Evolutionary conservation across 805 yeast genomes (phyloP).

Genomic region (Cyberlindnera bimundalis): DNA sequence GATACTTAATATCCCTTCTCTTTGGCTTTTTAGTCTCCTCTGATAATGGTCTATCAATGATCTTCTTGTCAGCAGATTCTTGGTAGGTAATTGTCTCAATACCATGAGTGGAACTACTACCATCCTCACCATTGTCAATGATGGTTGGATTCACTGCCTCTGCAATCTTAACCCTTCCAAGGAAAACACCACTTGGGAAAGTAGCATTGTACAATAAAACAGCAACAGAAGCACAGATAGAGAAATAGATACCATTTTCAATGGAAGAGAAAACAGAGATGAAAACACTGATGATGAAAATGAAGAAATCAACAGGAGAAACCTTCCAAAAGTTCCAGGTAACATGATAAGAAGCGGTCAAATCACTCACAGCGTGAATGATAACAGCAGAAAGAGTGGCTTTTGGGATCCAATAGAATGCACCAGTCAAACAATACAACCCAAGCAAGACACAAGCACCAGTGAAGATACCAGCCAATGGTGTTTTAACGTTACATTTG

Average conservation of each 20-base stretch:
- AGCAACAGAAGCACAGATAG: slow-evolving; percentile 80
- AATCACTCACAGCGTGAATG: slow-evolving; percentile 89
- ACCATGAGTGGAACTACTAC: slow-evolving; percentile 5
- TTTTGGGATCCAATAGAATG: slow-evolving; percentile 87
- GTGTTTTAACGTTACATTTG: slow-evolving; percentile 94
- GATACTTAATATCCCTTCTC: slow-evolving; percentile 35
- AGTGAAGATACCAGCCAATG: slow-evolving; percentile 86
- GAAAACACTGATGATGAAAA: slow-evolving; percentile 25
- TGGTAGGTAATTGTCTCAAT: slow-evolving; percentile 14
- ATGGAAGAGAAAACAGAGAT: slow-evolving; percentile 42
- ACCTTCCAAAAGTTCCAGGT: slow-evolving; percentile 69
- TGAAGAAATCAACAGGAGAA: slow-evolving; percentile 43
- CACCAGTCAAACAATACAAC: slow-evolving; percentile 74
- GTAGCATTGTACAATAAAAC: slow-evolving; percentile 69
- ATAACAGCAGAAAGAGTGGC: slow-evolving; percentile 85
- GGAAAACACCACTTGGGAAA: slow-evolving; percentile 75
- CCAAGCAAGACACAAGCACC: slow-evolving; percentile 88
- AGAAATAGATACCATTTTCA: slow-evolving; percentile 89
- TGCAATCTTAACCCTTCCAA: slow-evolving; percentile 72
- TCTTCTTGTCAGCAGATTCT: slow-evolving; percentile 2
- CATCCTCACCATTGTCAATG: slow-evolving; percentile 23
- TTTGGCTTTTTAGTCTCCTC: slow-evolving; percentile 8
- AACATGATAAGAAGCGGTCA: slow-evolving; percentile 65
- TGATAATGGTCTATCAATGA: slow-evolving; percentile 9
- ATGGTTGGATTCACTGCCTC: slow-evolving; percentile 65